phyloP scores from a whole-genome alignment of 352 stramenopile species.

The Peronosclerospora sorghi region DNA sequence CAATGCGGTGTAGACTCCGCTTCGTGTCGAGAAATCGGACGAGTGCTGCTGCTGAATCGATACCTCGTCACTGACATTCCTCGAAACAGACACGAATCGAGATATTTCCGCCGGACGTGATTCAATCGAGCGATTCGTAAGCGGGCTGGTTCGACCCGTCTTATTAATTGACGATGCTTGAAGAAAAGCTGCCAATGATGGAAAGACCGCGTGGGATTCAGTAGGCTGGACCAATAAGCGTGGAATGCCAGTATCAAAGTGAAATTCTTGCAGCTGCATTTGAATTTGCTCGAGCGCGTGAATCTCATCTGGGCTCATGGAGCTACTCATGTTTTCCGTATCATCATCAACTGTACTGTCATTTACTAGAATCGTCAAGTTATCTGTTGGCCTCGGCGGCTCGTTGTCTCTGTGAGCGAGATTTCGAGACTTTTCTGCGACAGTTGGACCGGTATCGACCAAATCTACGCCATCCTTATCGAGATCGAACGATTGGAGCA shows the following conservation, averaged over 20 bases:
- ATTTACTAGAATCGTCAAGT: background rate
- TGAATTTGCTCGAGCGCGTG: conserved; percentile 23
- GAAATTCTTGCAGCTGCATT: conserved; percentile 29
- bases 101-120: background rate
- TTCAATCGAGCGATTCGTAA: background rate
- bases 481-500: conserved; percentile 12
- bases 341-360: background rate
- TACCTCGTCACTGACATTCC: background rate
- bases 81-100: background rate
- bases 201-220: conserved; percentile 20
- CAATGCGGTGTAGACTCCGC: conserved; percentile 21
- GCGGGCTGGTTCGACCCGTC: background rate
- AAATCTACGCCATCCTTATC: background rate
- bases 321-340: background rate
- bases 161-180: background rate
- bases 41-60: no score
- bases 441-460: background rate
- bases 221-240: conserved; percentile 23
- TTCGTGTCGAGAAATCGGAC: conserved; percentile 13
- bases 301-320: conserved; percentile 11
- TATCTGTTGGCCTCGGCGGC: background rate
- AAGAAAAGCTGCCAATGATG: conserved; percentile 20
- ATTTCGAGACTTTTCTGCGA: background rate
- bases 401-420: background rate
- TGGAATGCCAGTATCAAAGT: conserved; percentile 47